phyloP scores from a whole-genome alignment of 2,329 filamentous ascomycete species.

The Trematosphaeria pertusa region DNA sequence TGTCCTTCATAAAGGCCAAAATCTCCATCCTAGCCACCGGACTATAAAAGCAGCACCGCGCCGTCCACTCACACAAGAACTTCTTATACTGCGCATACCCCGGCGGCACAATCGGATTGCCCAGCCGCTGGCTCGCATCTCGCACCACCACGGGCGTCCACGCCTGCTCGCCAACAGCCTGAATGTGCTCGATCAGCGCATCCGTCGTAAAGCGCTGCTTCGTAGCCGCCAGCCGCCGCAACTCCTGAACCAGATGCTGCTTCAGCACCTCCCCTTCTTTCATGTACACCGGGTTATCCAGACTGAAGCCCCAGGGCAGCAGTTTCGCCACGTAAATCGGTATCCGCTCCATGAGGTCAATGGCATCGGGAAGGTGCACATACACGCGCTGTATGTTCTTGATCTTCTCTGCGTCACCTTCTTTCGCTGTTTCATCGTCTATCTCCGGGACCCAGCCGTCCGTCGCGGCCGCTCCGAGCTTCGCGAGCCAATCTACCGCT shows the following conservation, averaged over 20 bases:
- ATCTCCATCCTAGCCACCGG: conserved; percentile 6
- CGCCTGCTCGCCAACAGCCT: conserved; percentile 9
- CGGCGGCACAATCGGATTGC: conserved; percentile 17
- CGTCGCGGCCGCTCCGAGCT: neutral
- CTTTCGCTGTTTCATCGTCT: neutral
- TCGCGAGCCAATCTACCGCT: conserved; percentile 5
- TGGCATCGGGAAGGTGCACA: conserved; percentile 7
- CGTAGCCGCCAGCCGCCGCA: conserved; percentile 5
- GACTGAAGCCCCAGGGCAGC: conserved; percentile 9
- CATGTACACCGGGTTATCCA: conserved; percentile 14
- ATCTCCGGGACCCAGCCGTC: neutral
- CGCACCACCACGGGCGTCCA: conserved; percentile 7
- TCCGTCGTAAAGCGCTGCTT: conserved; percentile 1
- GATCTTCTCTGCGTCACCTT: neutral
- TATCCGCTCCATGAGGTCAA: conserved; percentile 11
- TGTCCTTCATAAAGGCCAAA: conserved; percentile 10
- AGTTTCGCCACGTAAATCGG: neutral
- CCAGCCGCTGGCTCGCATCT: conserved; percentile 7
- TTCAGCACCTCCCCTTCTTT: conserved; percentile 10
- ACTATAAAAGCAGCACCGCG: conserved; percentile 15
- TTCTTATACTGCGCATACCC: conserved; percentile 17
- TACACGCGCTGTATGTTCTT: neutral
- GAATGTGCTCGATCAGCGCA: conserved; percentile 15
- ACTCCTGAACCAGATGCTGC: conserved; percentile 5
- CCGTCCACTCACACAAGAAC: conserved; percentile 20